A percentile compares a stretch with the other conserved stretches of the same genome.
These are phyloP conservation scores for Phytophthora ohioensis DNA, from an alignment of 352 stramenopile genomes.

Conservation along the genomic window DNA sequence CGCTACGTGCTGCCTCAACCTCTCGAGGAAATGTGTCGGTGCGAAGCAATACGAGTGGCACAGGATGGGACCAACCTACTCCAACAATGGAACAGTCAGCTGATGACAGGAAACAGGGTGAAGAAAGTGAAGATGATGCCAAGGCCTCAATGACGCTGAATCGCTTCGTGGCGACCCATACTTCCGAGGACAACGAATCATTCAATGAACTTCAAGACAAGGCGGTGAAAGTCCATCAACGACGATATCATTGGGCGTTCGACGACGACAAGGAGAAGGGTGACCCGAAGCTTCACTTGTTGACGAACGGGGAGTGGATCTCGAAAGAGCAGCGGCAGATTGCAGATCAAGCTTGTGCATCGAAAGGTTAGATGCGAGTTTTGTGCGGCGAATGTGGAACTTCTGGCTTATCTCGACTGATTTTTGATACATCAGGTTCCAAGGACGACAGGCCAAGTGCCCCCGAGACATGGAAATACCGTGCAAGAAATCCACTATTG, in stretches of 20 bases:
- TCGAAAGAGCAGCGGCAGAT: conserved; percentile 67
- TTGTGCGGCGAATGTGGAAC: neutral
- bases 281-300: conserved; percentile 75
- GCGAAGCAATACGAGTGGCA: conserved; percentile 29
- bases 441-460: conserved; percentile 68
- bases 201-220: conserved; percentile 85
- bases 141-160: conserved; percentile 67
- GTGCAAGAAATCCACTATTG: conserved; percentile 75
- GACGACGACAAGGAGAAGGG: conserved; percentile 59
- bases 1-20: conserved; percentile 20
- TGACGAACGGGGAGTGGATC: conserved; percentile 79
- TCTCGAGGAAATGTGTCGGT: conserved; percentile 23
- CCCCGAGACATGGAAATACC: conserved; percentile 81
- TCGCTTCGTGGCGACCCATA: conserved; percentile 82
- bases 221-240: conserved; percentile 67
- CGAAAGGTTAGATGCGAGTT: conserved; percentile 49
- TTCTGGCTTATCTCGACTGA: conserved; percentile 1
- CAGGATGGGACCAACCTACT: conserved; percentile 74
- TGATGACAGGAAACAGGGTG: neutral
- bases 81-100: conserved; percentile 25
- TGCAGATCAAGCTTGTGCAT: conserved; percentile 64
- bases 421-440: conserved; percentile 41
- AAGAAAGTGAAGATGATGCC: conserved; percentile 14
- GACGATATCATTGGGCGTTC: conserved; percentile 83
- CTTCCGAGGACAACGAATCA: conserved; percentile 86